phyloP scores from a whole-genome alignment of 1,139 yeast genomes.

The Saccharomyces hybrid region DNA sequence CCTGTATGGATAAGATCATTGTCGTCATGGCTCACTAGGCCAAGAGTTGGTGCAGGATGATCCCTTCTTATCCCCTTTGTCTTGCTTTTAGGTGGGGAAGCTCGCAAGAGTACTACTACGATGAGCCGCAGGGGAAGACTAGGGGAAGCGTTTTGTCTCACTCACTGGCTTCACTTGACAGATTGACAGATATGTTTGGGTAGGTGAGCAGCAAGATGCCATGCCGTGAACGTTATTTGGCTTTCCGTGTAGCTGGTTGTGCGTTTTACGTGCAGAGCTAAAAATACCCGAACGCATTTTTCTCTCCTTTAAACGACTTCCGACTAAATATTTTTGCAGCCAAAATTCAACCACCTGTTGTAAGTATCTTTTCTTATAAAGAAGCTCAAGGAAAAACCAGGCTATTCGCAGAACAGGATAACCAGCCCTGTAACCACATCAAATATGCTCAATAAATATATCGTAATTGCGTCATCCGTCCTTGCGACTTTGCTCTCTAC shows the following conservation, averaged over 20 bases:
- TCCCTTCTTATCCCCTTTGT: neutral
- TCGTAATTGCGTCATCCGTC: neutral
- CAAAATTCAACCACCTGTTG: neutral
- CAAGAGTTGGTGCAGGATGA: neutral
- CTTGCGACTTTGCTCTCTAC: neutral
- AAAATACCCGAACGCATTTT: neutral
- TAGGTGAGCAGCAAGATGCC: neutral
- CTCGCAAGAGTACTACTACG: neutral
- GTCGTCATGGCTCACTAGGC: neutral
- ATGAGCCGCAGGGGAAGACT: neutral
- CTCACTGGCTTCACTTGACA: neutral
- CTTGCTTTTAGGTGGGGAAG: neutral
- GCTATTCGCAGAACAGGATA: neutral
- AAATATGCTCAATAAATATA: neutral
- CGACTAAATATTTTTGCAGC: neutral
- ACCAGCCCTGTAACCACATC: neutral
- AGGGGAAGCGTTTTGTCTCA: neutral
- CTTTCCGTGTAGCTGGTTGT: neutral
- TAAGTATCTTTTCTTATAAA: neutral
- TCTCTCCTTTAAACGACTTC: neutral
- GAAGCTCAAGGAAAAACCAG: neutral
- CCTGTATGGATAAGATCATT: neutral
- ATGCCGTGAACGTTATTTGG: neutral
- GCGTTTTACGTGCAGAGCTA: neutral
- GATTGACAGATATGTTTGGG: neutral